A percentile compares a stretch with the other conserved stretches of the same genome.
phyloP scores from a whole-genome alignment of 1,139 yeast genomes.

The Candida tetrigidarum region DNA sequence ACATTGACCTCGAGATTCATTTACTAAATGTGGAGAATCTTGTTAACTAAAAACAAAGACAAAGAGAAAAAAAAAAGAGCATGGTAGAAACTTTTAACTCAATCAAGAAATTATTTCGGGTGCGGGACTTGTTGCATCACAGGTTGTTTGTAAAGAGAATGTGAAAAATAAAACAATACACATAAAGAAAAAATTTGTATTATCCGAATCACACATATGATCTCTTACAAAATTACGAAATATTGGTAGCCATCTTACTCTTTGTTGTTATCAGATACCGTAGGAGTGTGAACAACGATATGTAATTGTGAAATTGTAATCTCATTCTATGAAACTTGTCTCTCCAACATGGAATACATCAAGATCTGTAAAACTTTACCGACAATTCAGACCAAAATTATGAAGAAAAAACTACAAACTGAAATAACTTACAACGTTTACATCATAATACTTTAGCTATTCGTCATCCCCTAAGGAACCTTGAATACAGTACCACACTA shows the following conservation, averaged over 20 bases:
- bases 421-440: too few species aligned
- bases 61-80: neutral
- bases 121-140: neutral
- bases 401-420: too few species aligned
- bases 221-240: neutral
- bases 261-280: neutral
- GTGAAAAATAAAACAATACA: neutral
- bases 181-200: neutral
- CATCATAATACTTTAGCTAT: too few species aligned
- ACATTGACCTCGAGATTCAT: neutral
- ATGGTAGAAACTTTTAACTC: conserved; percentile 1
- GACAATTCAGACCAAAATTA: too few species aligned
- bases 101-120: neutral
- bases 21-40: conserved; percentile 3
- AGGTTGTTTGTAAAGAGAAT: too few species aligned
- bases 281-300: too few species aligned
- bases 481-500: too few species aligned
- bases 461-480: too few species aligned
- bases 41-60: neutral
- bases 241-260: neutral
- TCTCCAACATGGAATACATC: too few species aligned
- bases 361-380: too few species aligned
- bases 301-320: too few species aligned
- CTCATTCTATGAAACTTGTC: too few species aligned
- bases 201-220: neutral